Conservation (phyloP, 2,329 filamentous ascomycete species). For the Colletotrichum sublineola region DNA sequence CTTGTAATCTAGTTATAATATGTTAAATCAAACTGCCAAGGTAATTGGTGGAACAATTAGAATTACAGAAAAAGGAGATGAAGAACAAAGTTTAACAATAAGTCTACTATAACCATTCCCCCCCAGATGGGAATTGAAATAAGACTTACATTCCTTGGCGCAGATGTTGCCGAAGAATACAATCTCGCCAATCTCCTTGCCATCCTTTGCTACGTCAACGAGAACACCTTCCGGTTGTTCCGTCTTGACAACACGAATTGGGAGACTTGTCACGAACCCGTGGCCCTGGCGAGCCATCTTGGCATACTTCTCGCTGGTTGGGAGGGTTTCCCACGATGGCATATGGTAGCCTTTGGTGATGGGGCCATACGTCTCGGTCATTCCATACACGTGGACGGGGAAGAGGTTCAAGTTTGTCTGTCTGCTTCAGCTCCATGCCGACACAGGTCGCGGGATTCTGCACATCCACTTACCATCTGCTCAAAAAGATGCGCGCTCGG, state of each 20-base stretch:
- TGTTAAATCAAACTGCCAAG: too few species aligned
- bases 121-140: too few species aligned
- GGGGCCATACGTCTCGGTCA: slow-evolving; percentile 91
- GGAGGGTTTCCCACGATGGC: slow-evolving; percentile 84
- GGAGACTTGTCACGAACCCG: slow-evolving; percentile 86
- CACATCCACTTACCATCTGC: slow-evolving; percentile 76
- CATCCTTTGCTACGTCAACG: slow-evolving; percentile 76
- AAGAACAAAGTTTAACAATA: too few species aligned
- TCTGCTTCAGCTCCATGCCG: slow-evolving; percentile 13
- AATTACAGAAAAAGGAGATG: too few species aligned
- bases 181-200: slow-evolving; percentile 84
- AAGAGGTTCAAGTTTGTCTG: slow-evolving; percentile 78
- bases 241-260: slow-evolving; percentile 82
- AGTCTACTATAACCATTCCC: too few species aligned
- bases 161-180: slow-evolving; percentile 94
- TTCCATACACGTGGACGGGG: slow-evolving; percentile 93
- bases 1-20: slow-evolving; percentile 73
- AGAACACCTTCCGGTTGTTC: slow-evolving; percentile 77
- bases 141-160: slow-evolving; percentile 73
- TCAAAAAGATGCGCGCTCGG: slow-evolving; percentile 92
- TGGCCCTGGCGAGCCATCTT: slow-evolving; percentile 96
- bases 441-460: not conserved
- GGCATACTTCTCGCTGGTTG: slow-evolving; percentile 81
- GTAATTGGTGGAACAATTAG: too few species aligned
- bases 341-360: slow-evolving; percentile 94